Percentiles rank a stretch among this genome's conserved stretches.
Evolutionary conservation across 1,284 basidiomycete genomes (phyloP).

Genomic region (Stygiomarasmius scandens): DNA sequence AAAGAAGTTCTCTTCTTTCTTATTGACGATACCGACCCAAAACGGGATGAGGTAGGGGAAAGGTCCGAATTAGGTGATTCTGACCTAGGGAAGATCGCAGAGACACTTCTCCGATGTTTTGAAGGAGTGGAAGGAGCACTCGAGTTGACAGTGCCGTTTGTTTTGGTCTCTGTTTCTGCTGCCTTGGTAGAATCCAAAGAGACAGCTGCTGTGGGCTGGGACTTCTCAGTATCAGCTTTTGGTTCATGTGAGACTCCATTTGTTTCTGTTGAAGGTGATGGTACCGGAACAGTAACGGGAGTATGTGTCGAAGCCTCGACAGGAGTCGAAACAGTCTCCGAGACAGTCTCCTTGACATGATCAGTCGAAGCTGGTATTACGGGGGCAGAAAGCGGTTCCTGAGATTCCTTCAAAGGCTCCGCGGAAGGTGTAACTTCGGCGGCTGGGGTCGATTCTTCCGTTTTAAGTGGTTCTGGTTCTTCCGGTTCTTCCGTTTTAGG

Average conservation of each 20-base stretch:
- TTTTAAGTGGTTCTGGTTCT: neutral
- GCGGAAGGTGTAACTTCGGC: neutral
- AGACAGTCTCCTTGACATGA: neutral
- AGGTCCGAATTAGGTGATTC: slow-evolving; percentile 6
- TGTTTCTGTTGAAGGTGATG: neutral
- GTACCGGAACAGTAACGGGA: neutral
- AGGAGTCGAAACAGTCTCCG: neutral
- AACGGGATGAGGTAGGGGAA: slow-evolving; percentile 31
- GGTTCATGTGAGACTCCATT: neutral
- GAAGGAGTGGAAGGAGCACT: slow-evolving; percentile 17
- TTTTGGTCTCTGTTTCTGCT: neutral
- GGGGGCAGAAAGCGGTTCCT: slow-evolving; percentile 11
- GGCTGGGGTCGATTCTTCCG: neutral
- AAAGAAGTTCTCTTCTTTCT: slow-evolving; percentile 48
- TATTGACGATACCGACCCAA: slow-evolving; percentile 21
- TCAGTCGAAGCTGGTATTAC: neutral
- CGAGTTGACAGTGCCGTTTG: slow-evolving; percentile 15
- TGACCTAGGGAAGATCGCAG: slow-evolving; percentile 10
- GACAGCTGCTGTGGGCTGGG: neutral
- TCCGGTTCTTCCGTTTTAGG: slow-evolving; percentile 23
- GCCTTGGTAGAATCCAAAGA: neutral
- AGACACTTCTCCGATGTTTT: slow-evolving; percentile 11
- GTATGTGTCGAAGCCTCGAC: slow-evolving; percentile 10
- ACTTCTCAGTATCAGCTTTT: neutral
- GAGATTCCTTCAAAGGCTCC: neutral